Base-by-base conservation (phyloP, 805 yeast genomes). In the Suhomyces canberraensis region DNA sequence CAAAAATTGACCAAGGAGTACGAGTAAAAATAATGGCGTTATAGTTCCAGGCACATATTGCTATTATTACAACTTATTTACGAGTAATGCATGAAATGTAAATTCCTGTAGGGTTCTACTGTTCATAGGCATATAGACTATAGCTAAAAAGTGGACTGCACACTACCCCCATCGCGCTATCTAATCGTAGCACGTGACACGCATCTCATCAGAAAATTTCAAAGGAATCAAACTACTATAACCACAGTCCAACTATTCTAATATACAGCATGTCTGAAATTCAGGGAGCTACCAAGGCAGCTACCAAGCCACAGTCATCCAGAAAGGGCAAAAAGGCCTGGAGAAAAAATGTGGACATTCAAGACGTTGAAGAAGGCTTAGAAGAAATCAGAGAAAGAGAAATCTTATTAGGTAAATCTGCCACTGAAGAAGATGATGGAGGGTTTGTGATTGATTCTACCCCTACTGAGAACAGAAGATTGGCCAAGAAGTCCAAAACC, bases 321-420 rank as follows among this genome's bases (percentile, higher is more conserved):
- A 75, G 98, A 54, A 93, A 93, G 68, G 95, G 96, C 29, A 91
- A 86, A 73, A 82, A 76, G 57, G 80, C 95, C 4, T 87, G 97
- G 95, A 78, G 95, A 58, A 88, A 88, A 62, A 87, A 93, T 60
- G 84, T 93, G 40, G 95, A 93, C 58, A 66, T 93, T 14, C 79
- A 78, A 16, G 96, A 88, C 45, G 69, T 93, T 33, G 88, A 84
- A 52, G 60, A 64, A 21, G 84, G 83, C 9, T 64, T 91, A 26
- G 91, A 82, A 48, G 79, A 75, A 29, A 71, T 71, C 35, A 71
- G 88, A 40, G 95, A 87, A 35, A 78, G 79, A 40, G 55, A 73
- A 44, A 63, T 74, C 39, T 71, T 71, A 34, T 64, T 69, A 30
- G 85, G 87, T 40, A 33, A 33, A 11, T 71, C 67, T 4, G 56